Conservation (phyloP, 225 moss, liverwort and hornwort species). For the Climacium dendroides region DNA sequence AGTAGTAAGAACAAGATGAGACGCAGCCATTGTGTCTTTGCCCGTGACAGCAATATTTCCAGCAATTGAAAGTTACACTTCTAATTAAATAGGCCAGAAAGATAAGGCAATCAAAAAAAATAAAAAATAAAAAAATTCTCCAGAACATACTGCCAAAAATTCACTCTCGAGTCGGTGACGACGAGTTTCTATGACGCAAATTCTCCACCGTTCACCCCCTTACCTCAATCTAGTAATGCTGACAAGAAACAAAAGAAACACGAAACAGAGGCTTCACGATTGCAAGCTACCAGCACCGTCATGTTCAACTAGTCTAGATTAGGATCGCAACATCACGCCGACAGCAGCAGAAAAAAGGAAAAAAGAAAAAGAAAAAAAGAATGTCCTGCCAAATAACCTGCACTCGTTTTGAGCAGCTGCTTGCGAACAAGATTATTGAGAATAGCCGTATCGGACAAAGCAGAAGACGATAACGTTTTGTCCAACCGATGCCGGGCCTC, state of each 20-base stretch:
- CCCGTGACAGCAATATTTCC: neutral
- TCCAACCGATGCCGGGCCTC: slow-evolving; percentile 48
- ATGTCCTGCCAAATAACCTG: slow-evolving; percentile 1
- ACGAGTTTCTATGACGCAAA: neutral
- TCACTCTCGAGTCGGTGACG: neutral
- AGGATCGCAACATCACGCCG: neutral
- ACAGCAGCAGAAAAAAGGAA: neutral
- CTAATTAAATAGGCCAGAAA: neutral
- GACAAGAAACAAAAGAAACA: neutral
- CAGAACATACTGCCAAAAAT: neutral
- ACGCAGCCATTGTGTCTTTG: neutral
- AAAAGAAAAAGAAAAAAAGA: neutral
- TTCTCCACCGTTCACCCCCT: neutral
- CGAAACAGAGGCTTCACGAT: neutral
- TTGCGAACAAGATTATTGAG: slow-evolving; percentile 32
- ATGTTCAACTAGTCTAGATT: neutral
- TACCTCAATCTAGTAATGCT: neutral
- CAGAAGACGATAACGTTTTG: slow-evolving; percentile 29
- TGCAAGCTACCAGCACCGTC: neutral
- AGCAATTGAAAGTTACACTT: neutral
- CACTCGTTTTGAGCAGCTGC: slow-evolving; percentile 19
- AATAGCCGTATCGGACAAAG: slow-evolving; percentile 25
- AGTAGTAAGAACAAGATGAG: neutral
- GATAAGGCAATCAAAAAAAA: neutral
- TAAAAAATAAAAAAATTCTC: neutral